Evolutionary conservation across 352 stramenopile species (phyloP), one percentile per base, ranked within the genome.

Genomic region (Globisporangium okanoganense): DNA sequence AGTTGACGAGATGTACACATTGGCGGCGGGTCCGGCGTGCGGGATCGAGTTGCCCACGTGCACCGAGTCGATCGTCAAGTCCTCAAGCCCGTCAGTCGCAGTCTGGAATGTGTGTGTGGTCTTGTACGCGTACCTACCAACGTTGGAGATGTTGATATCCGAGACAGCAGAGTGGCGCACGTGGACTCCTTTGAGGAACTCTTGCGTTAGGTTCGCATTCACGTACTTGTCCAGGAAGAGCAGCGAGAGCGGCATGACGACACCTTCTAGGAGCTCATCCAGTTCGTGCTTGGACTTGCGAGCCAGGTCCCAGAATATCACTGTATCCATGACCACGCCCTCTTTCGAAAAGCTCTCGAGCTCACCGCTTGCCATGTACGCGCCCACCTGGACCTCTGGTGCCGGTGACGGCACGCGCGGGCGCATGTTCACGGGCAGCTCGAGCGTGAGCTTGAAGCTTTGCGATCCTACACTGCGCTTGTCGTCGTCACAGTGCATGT

Each of bases 291-390:
- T 61, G 24, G 40, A n/a, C 27, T 27, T n/a, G 36, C 59, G 50
- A 2, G 59, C 50, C 8, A 65, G 29, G 3, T 65, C 50, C 59
- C 59, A 65, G 51, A 65, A 65, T 0, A 3, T 4, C 12, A 13
- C 31, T 16, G 14, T 33, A 10, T 47, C 12, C 25, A 47, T 38
- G 12, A 18, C 33, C 6, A 51, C 33, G 2, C 51, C 51, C 33
- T 47, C 25, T n/a, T 29, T 24, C 3, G 45, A 10, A 10, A 43
- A 51, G 12, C 14, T 64, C 14, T 38, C 48, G 20, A 55, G 27
- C 16, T 24, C 18, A 25, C 18, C 16, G 14, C 27, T 16, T 2
- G 16, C 8, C 48, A 41, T 43, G 16, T 41, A 55, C 9, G 25
- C 27, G 8, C 27, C 29, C 2, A 40, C 48, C 27, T 25, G 48